These are phyloP conservation scores for Singerocomus rubriflavus DNA, from an alignment of 1,284 basidiomycete genomes.

Conservation along the genomic window DNA sequence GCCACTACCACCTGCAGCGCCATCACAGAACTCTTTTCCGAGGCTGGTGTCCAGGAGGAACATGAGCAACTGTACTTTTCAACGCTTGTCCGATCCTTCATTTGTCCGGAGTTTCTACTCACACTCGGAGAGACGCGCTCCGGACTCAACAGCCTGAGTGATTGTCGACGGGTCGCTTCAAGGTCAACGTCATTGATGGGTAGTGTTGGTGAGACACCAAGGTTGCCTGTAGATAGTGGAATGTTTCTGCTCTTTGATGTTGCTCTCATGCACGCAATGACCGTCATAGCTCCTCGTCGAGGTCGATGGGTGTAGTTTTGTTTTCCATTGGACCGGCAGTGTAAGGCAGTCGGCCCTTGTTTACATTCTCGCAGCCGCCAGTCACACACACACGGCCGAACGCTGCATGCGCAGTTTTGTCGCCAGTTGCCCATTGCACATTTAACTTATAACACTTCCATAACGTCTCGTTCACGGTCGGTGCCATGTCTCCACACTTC, in stretches of 20 bases:
- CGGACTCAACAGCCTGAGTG: no score
- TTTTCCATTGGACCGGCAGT: no score
- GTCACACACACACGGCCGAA: constrained; percentile 3
- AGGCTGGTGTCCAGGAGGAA: no score
- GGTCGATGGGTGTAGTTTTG: background rate
- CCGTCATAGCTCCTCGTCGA: background rate
- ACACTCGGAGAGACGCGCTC: no score
- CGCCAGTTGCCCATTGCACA: background rate
- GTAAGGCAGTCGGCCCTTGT: constrained; percentile 4
- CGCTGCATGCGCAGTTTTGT: constrained; percentile 22
- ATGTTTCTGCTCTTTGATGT: constrained; percentile 1
- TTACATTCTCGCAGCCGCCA: background rate
- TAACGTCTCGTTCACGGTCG: constrained; percentile 1
- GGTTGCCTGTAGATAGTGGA: constrained; percentile 9
- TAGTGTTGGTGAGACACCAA: background rate
- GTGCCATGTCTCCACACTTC: constrained; percentile 59
- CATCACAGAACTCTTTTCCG: no score
- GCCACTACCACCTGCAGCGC: no score
- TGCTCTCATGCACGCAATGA: constrained; percentile 11
- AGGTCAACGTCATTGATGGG: no score
- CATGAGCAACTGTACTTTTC: no score
- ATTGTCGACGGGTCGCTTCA: no score
- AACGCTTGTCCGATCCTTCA: no score
- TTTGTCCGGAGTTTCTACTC: no score
- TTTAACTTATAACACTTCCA: constrained; percentile 23